Percentiles rank a stretch among this genome's conserved stretches.
Conservation (phyloP, 2,329 filamentous ascomycete species). For the Fusarium sp. region DNA sequence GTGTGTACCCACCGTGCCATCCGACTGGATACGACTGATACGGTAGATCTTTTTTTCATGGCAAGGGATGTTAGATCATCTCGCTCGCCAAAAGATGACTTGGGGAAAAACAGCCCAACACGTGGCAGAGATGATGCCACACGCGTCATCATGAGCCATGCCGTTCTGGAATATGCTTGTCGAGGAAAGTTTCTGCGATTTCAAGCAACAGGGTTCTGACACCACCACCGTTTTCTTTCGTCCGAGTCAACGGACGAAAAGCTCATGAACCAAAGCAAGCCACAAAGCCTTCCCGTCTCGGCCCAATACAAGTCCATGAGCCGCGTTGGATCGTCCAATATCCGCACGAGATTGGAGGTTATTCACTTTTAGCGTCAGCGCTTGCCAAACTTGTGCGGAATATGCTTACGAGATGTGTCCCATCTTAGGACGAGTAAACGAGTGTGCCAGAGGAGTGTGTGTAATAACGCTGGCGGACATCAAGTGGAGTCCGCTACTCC, state of each 20-base stretch:
- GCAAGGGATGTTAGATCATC: constrained; percentile 15
- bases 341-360: constrained; percentile 28
- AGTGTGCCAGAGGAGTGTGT: background rate
- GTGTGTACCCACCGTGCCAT: constrained; percentile 12
- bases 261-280: constrained; percentile 12
- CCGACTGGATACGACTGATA: constrained; percentile 8
- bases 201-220: constrained; percentile 9
- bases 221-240: constrained; percentile 3
- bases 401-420: constrained; percentile 40
- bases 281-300: constrained; percentile 7
- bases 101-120: background rate
- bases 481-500: constrained; percentile 40
- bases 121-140: constrained; percentile 16
- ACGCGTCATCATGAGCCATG: background rate
- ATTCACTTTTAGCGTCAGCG: constrained; percentile 26
- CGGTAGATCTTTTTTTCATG: constrained; percentile 8
- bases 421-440: background rate
- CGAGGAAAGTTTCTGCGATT: background rate
- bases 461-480: constrained; percentile 36
- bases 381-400: constrained; percentile 35
- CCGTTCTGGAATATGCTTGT: constrained; percentile 1
- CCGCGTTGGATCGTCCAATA: constrained; percentile 28
- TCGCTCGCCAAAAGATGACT: background rate
- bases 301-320: constrained; percentile 13
- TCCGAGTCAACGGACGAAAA: constrained; percentile 32